phyloP scores from a whole-genome alignment of 129 eudicot species.

The Tagetes patula region DNA sequence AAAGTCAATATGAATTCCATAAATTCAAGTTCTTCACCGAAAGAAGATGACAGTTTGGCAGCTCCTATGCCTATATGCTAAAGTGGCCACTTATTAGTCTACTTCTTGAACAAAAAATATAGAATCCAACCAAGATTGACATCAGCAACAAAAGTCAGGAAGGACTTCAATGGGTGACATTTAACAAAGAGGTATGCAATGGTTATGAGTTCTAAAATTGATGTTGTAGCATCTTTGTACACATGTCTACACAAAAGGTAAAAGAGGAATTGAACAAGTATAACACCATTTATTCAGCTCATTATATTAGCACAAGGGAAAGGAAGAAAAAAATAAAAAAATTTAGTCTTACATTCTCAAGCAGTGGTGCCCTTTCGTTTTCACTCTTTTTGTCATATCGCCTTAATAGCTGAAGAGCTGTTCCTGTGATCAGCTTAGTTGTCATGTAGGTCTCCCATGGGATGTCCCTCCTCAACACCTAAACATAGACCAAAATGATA shows the following conservation, averaged over 20 bases:
- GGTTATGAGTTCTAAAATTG: neutral
- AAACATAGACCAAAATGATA: constrained; percentile 12
- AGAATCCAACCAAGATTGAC: constrained; percentile 4
- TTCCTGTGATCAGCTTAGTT: constrained; percentile 73
- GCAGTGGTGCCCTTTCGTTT: constrained; percentile 55
- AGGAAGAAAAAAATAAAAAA: constrained; percentile 4
- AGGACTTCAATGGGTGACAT: constrained; percentile 2
- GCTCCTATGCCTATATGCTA: neutral
- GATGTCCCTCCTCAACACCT: constrained; percentile 82
- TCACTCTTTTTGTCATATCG: constrained; percentile 73
- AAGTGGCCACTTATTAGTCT: constrained; percentile 3
- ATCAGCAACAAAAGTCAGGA: neutral
- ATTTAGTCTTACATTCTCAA: constrained; percentile 60
- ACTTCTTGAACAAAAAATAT: constrained; percentile 7
- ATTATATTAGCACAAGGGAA: neutral
- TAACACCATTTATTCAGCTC: constrained; percentile 11
- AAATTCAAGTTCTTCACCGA: neutral
- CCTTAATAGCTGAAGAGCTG: constrained; percentile 73
- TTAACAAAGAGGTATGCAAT: neutral
- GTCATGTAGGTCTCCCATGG: constrained; percentile 95
- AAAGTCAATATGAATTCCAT: neutral
- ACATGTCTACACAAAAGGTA: constrained; percentile 8
- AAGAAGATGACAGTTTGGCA: neutral
- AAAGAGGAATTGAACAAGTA: constrained; percentile 9
- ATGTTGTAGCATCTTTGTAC: neutral